These are phyloP conservation scores for Penicillium mononematosum DNA, from an alignment of 495 filamentous ascomycete genomes.

Conservation along the genomic window DNA sequence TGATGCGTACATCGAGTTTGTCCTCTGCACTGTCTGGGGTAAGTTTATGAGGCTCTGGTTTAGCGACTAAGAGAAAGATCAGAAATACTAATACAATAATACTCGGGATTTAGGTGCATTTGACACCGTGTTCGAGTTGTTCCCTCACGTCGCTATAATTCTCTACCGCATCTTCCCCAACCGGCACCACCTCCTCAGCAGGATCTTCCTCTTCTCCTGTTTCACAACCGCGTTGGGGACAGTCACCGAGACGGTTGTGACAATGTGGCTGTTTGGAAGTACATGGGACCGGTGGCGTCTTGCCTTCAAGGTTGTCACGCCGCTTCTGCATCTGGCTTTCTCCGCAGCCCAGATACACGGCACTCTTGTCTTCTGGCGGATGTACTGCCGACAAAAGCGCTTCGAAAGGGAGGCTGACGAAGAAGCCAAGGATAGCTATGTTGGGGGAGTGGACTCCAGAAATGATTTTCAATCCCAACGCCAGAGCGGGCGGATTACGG, in stretches of 20 bases:
- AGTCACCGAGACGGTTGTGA: slow-evolving; percentile 43
- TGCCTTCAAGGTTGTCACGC: slow-evolving; percentile 50
- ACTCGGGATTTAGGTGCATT: slow-evolving; percentile 39
- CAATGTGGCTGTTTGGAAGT: slow-evolving; percentile 50
- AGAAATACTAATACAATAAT: neutral
- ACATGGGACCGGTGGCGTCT: slow-evolving; percentile 47
- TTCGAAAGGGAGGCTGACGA: slow-evolving; percentile 21
- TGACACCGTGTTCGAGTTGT: slow-evolving; percentile 50
- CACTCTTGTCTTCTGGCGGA: slow-evolving; percentile 42
- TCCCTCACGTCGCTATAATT: slow-evolving; percentile 50
- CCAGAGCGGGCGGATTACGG: neutral
- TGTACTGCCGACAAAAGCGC: slow-evolving; percentile 37
- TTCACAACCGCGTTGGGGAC: slow-evolving; percentile 45
- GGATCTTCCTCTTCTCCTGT: slow-evolving; percentile 39
- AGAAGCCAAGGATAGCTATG: neutral
- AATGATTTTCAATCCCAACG: neutral
- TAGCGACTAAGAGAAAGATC: neutral
- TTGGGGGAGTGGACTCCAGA: neutral
- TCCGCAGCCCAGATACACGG: slow-evolving; percentile 47
- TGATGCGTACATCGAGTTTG: slow-evolving; percentile 50
- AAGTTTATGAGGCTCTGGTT: slow-evolving; percentile 5
- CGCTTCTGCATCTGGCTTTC: slow-evolving; percentile 47
- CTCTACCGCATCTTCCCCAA: slow-evolving; percentile 46
- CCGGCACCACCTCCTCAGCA: slow-evolving; percentile 41
- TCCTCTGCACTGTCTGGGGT: slow-evolving; percentile 52